A percentile compares a stretch with the other conserved stretches of the same genome.
Conservation (phyloP, 2,329 filamentous ascomycete genomes). For the Colletotrichum phormii region DNA sequence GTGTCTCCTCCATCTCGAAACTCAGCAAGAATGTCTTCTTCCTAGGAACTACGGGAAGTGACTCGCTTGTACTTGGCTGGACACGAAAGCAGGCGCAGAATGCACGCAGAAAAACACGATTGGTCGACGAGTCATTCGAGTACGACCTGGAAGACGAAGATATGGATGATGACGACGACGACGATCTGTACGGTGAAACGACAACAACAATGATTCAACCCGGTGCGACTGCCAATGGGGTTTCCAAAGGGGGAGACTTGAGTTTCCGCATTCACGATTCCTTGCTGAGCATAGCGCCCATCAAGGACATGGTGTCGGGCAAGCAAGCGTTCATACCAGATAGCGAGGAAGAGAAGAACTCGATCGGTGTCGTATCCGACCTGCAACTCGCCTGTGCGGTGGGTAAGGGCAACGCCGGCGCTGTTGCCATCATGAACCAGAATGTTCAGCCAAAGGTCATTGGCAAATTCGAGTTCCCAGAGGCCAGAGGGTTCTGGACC, state of each 20-base stretch:
- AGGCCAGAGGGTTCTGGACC: conserved; percentile 84
- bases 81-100: conserved; percentile 71
- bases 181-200: conserved; percentile 67
- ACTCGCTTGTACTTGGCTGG: conserved; percentile 87
- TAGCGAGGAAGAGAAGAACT: conserved; percentile 56
- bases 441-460: conserved; percentile 80
- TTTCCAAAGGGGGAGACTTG: conserved; percentile 70
- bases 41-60: conserved; percentile 84
- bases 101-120: conserved; percentile 71
- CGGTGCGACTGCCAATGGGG: conserved; percentile 50
- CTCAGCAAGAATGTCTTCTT: conserved; percentile 80
- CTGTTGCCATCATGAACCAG: conserved; percentile 81
- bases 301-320: conserved; percentile 80
- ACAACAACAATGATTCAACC: conserved; percentile 45
- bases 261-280: conserved; percentile 82
- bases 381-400: conserved; percentile 70
- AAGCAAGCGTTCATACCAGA: conserved; percentile 58
- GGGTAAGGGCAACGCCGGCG: conserved; percentile 74
- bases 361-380: conserved; percentile 63
- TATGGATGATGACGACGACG: conserved; percentile 71
- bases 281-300: conserved; percentile 82
- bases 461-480: conserved; percentile 77
- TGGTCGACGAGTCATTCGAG: conserved; percentile 65
- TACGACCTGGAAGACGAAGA: conserved; percentile 67
- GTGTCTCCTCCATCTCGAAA: conserved; percentile 76